Base-by-base conservation (phyloP, 2,329 filamentous ascomycete genomes). In the Aspergillus candidus region DNA sequence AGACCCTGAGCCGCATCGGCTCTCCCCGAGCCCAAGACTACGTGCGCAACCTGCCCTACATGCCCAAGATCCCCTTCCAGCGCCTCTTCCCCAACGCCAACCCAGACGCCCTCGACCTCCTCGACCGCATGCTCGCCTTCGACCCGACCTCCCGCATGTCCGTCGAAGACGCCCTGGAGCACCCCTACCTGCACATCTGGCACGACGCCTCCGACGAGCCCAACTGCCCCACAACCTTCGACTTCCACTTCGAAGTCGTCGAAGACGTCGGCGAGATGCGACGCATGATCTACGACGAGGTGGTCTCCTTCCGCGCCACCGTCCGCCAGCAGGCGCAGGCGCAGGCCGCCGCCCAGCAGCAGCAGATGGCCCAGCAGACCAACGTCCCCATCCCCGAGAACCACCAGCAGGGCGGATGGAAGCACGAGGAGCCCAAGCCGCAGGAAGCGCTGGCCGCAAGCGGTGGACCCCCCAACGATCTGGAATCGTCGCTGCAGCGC, bases 191-290 rank as follows among this genome's bases (percentile, higher is more conserved):
- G 44, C 82, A 91, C 62, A 96, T 98, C 72, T 97, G 93, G 93
- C 93, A 98, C 73, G 93, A 98, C 59, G 87, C 90, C 41, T 90
- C 86, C 4, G 93, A 98, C 70, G 93, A 98, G 74, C 93, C 93
- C 14, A 80, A 84, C 53, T 97, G 91, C 73, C 90, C 90, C 0
- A 87, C 85, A 12, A 90, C 88, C 13, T 98, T 98, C 71, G 90
- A 98, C 75, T 98, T 98, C 73, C 86, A 91, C 66, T 98, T 98
- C 62, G 93, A 98, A 68, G 83, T 95, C n/a, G 82, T 96, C 32
- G 91, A 98, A 41, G 93, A 97, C 35, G 89, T 98, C 14, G 78
- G 76, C 15, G 87, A 96, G 57, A 97, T 98, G 90, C 87, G 93
- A 65, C 83, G 84, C 69, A 94, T 96, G 88, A 98, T 98, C 53